Evolutionary conservation across 2,329 filamentous ascomycete genomes (phyloP), one percentile per base, ranked within the genome.

Genomic region (Pseudogymnoascus sp.): DNA sequence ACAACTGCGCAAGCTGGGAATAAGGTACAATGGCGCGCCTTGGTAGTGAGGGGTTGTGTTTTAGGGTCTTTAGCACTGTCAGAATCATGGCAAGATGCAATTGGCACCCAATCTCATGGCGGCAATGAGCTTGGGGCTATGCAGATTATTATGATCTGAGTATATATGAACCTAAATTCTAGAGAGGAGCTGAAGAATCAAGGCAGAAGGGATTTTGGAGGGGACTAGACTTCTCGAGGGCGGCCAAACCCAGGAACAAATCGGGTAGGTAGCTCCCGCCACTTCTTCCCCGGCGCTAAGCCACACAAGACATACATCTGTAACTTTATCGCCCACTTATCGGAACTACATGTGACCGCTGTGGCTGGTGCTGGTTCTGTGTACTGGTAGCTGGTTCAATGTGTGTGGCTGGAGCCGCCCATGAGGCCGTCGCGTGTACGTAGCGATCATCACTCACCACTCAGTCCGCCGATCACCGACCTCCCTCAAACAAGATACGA

Each of bases 21-120:
- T n/a, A 26, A 49, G 43, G 23, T 49, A 49, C 43, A 49, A 26
- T 21, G 14, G 21, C 21, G 43, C 43, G 19, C 6, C 3, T 21
- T 43, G 21, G 43, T 49, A 49, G 43, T 4, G 43, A 10, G 43
- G 43, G 43, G 43, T 26, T 29, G 43, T 49, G 21, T 49, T 49
- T 49, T 10, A 49, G 21, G 14, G 43, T 26, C 43, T n/a, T 49
- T 4, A 26, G 43, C 43, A 10, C 43, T 26, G 23, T 8, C 43
- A 49, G 43, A 49, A 49, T 49, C 43, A 49, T 49, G 43, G 43
- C 43, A 49, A 49, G 43, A 49, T 29, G 43, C 43, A 49, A 49
- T 49, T 49, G 43, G 23, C 43, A 49, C 43, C 43, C 43, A 49
- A 49, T 49, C 21, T 29, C 43, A 49, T 49, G 7, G 43, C 14